Base-by-base conservation (phyloP, 2,329 filamentous ascomycete genomes). In the Aspergillus japonicus region DNA sequence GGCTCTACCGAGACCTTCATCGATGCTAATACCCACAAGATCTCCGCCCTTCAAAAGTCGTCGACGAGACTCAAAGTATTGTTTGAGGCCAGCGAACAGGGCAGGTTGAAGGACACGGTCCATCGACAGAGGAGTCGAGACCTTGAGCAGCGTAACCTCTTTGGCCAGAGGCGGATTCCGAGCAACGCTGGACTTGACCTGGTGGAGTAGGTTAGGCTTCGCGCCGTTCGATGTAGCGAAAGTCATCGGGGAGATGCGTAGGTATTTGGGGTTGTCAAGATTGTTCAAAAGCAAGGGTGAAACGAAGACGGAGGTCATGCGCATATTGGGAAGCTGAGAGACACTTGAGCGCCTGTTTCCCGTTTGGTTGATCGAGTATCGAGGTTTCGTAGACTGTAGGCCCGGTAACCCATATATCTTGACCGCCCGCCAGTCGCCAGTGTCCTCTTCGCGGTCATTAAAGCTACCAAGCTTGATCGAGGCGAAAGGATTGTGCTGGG, bases 261-360 rank as follows among this genome's bases (percentile, higher is more conserved):
- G 81, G 71, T 94, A 92, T 14, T 88, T 84, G 0, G 92, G 87
- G 56, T 87, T 87, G 3, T 91, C 89, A 31, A 99, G 80, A 69
- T 99, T 99, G 49, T 91, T 89, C 4, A 98, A 83, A 48, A 98
- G 81, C 24, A 98, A 82, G 0, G 95, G 95, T 2, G 95, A 96
- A 26, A 93, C 83, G 69, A 95, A 95, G 5, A 91, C 81, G 0
- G 75, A 78, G 68, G 91, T 78, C 31, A 79, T 67, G 24, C 77
- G 73, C 50, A 75, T 71, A 4, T 77, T 73, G 16, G 77, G 73
- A 29, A 81, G 69, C 35, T 81, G 82, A 6, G 82, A 81, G 47
- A 87, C 80, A 68, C 85, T 87, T 29, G 82, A 80, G 59, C 83
- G 78, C 54, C 84, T 75, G 12, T 81, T 76, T 48, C 74, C 73